Conservation (phyloP, 1,284 basidiomycete genomes). For the Ustilago sp. region DNA sequence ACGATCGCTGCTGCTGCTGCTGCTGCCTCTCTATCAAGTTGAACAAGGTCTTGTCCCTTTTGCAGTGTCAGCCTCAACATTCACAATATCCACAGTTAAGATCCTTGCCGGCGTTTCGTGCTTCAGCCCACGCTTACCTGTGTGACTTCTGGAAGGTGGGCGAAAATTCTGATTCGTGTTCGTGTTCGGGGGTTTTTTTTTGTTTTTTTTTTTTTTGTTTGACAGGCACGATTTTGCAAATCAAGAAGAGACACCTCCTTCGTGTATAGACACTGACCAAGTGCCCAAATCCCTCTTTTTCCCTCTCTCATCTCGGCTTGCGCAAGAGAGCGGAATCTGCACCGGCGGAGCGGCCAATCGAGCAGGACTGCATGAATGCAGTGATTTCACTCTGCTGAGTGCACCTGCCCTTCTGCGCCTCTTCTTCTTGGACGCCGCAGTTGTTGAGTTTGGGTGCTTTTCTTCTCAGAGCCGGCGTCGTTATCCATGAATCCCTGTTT, state of each 20-base stretch:
- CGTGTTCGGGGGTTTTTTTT: neutral
- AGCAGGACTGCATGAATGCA: neutral
- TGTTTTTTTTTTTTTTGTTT: neutral
- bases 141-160: conserved; percentile 3
- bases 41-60: neutral
- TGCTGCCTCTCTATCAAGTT: neutral
- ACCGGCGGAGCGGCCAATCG: conserved; percentile 3
- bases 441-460: neutral
- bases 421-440: conserved; percentile 1
- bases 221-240: conserved; percentile 2
- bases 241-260: neutral
- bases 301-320: neutral
- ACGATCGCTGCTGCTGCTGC: neutral
- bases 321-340: neutral
- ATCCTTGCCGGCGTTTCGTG: neutral
- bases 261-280: neutral
- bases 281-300: neutral
- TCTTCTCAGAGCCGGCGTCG: conserved; percentile 4
- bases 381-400: neutral
- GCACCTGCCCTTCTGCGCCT: neutral
- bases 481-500: neutral
- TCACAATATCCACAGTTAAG: neutral
- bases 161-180: neutral
- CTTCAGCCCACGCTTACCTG: neutral
- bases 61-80: neutral